These are phyloP conservation scores for Microdochium nivale DNA, from an alignment of 2,329 filamentous ascomycete species.

Conservation along the genomic window DNA sequence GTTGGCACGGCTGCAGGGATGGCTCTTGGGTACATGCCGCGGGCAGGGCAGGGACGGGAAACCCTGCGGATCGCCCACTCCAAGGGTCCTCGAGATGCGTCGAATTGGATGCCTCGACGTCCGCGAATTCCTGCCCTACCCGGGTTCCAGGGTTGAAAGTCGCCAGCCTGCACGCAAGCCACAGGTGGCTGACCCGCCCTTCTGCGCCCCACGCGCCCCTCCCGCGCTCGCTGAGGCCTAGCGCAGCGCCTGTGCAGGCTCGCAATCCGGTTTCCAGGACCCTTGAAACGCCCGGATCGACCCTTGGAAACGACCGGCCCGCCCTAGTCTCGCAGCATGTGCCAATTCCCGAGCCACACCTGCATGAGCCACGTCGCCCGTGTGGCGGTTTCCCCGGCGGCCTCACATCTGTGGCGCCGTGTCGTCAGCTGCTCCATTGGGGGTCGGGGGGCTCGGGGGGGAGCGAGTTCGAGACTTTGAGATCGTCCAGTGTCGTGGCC, in stretches of 20 bases:
- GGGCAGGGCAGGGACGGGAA: no score
- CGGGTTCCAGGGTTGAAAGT: neutral
- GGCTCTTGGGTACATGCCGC: no score
- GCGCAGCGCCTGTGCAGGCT: neutral
- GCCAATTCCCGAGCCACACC: neutral
- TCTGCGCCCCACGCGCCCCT: neutral
- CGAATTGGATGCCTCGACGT: no score
- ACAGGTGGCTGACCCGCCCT: neutral
- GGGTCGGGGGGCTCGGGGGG: no score
- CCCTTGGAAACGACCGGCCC: neutral
- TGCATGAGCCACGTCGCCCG: neutral
- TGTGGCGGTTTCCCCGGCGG: neutral
- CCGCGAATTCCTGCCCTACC: neutral
- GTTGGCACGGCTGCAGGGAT: neutral
- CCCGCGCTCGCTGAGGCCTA: neutral
- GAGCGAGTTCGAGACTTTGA: no score
- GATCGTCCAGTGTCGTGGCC: no score
- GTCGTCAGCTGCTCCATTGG: no score
- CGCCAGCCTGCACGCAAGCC: neutral
- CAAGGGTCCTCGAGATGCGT: neutral
- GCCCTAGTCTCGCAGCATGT: neutral
- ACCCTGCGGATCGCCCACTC: neutral
- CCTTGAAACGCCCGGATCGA: neutral
- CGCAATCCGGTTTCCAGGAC: neutral
- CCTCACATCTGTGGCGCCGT: neutral